Base-by-base conservation (phyloP, 2,329 filamentous ascomycete species). In the Hypomyces rosellus region DNA sequence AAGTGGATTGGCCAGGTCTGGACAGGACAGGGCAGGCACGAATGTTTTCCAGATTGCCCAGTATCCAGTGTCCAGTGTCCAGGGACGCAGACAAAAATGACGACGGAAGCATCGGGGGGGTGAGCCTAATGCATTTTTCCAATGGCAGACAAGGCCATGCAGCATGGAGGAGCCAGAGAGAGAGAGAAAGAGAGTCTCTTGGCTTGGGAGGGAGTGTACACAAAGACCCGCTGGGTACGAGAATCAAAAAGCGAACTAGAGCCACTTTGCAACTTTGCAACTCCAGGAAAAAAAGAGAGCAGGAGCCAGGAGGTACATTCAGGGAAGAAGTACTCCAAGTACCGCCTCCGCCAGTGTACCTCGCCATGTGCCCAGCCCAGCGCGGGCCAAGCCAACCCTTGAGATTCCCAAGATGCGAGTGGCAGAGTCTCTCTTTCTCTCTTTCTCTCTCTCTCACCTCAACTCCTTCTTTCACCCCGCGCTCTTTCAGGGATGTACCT, bases 41-140 rank as follows among this genome's bases (percentile, higher is more conserved):
- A 38, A 40, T 39, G 38, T 40, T 42, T 42, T 30, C 39, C 41
- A 44, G 25, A 4, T 30, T 30, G 25, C 25, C 45, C 15, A 42
- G 18, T 20, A n/a, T n/a, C 20, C 20, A 20, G 20, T 20, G 20
- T n/a, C n/a, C n/a, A 20, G 20, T 20, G 20, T 30, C 49, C 22
- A 51, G 40, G 20, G 42, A 46, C 18, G 12, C 15, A 14, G 9
- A 38, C n/a, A 14, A 4, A 25, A 38, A 52, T 49, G 50, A 52
- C 46, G 46, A 45, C 50, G 46, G 50, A 49, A 42, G 46, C 33
- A 20, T 38, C 41, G 50, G 50, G 45, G 46, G 39, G 40, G 43
- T 6, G 43, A n/a, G 25, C 9, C 25, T 30, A 11, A 30, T 30
- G 9, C 4, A 8, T 11, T 30, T 30, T 11, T n/a, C n/a, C 6